Percentiles rank a stretch among this genome's conserved stretches.
These are phyloP conservation scores for Pilaira anomala DNA, from an alignment of 192 early-diverging fungal species.

Conservation along the genomic window DNA sequence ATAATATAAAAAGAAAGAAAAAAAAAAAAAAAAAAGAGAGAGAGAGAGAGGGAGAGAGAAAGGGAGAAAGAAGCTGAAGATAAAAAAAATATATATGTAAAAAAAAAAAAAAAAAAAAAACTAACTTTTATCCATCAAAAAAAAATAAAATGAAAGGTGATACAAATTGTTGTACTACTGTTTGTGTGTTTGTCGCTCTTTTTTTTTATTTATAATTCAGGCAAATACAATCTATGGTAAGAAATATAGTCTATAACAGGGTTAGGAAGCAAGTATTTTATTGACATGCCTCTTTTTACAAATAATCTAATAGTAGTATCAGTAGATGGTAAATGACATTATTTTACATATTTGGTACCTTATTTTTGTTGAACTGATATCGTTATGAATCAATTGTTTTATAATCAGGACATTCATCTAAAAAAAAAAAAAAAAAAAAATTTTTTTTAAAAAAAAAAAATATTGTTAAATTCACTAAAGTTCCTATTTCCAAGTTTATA, in stretches of 20 bases:
- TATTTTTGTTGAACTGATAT: slow-evolving; percentile 97
- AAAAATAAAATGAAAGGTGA: neutral
- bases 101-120: too few species aligned
- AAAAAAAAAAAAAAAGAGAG: neutral
- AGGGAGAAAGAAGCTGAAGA: neutral
- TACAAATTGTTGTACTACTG: too few species aligned
- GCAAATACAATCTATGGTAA: slow-evolving; percentile 69
- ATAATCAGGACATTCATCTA: slow-evolving; percentile 89
- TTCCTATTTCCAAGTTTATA: neutral
- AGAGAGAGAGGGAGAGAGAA: neutral
- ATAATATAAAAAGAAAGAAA: slow-evolving; percentile 5
- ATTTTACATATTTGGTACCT: slow-evolving; percentile 42
- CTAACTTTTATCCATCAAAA: neutral
- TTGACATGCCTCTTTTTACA: slow-evolving; percentile 89
- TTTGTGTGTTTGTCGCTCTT: neutral
- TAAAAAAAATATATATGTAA: neutral
- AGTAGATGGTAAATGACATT: neutral
- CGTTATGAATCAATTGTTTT: slow-evolving; percentile 96
- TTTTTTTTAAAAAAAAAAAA: neutral
- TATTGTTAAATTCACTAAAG: too few species aligned
- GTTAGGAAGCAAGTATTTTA: slow-evolving; percentile 92
- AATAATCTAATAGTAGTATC: slow-evolving; percentile 60
- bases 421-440: slow-evolving; percentile 6
- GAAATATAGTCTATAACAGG: slow-evolving; percentile 89
- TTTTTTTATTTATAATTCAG: neutral